Evolutionary conservation across 257 asterid genomes (phyloP).

Genomic region (Jacaranda copaia): DNA sequence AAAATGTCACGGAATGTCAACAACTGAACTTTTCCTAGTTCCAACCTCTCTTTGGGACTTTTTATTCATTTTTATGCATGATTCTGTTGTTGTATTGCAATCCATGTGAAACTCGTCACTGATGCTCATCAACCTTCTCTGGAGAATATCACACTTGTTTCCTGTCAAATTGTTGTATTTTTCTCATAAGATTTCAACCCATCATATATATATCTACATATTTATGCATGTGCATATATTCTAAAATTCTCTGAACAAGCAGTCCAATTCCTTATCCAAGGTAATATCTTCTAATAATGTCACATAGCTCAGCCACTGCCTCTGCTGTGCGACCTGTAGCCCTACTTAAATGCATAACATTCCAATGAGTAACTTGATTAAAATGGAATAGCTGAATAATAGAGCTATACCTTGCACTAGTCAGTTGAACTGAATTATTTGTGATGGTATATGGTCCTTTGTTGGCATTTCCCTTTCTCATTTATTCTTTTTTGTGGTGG

Average conservation of each 20-base stretch:
- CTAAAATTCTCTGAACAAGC: neutral
- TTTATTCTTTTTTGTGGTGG: constrained; percentile 11
- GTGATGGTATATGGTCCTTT: constrained; percentile 4
- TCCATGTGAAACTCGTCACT: neutral
- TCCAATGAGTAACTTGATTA: constrained; percentile 10
- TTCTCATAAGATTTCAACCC: constrained; percentile 8
- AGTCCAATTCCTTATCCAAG: constrained; percentile 13
- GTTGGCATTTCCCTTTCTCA: constrained; percentile 20
- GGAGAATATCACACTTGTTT: constrained; percentile 19
- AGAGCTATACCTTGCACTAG: constrained; percentile 7
- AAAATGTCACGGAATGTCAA: constrained; percentile 9
- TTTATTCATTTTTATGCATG: constrained; percentile 9
- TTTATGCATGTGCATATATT: neutral
- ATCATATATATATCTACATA: neutral
- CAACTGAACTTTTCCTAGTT: constrained; percentile 10
- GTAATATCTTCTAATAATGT: constrained; percentile 11
- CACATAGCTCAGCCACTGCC: constrained; percentile 18
- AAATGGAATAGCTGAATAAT: constrained; percentile 17
- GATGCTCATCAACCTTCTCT: constrained; percentile 15
- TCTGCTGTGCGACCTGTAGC: constrained; percentile 18
- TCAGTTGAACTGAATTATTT: constrained; percentile 21
- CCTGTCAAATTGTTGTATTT: neutral
- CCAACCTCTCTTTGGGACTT: neutral
- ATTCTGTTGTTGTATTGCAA: constrained; percentile 12
- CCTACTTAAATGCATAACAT: constrained; percentile 7